Percentiles rank a stretch among this genome's conserved stretches.
Conservation (phyloP, 2,329 filamentous ascomycete species). For the Taxawa tesnikishii region DNA sequence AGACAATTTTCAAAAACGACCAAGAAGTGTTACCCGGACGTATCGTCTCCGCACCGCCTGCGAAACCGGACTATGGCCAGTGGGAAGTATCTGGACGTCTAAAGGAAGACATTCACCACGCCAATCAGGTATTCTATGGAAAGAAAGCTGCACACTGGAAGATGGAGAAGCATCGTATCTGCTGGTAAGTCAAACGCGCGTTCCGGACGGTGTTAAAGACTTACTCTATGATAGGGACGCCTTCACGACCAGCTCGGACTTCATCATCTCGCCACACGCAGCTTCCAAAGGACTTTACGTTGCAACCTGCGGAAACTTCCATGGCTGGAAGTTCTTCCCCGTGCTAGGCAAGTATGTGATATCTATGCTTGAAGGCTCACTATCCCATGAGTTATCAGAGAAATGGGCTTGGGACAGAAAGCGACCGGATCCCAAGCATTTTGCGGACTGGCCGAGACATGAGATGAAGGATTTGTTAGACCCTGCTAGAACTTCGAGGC, state of each 20-base stretch:
- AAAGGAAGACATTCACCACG: conserved; percentile 46
- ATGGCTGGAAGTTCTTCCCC: conserved; percentile 25
- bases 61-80: conserved; percentile 45
- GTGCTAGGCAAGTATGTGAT: conserved; percentile 22
- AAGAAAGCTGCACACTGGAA: conserved; percentile 43
- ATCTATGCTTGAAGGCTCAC: conserved; percentile 21
- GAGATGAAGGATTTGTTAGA: conserved; percentile 44
- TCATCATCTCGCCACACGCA: conserved; percentile 34
- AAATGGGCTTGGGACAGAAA: conserved; percentile 51
- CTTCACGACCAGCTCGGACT: conserved; percentile 45
- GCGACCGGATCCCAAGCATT: conserved; percentile 38
- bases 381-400: conserved; percentile 30
- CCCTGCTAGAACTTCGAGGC: conserved; percentile 11
- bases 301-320: conserved; percentile 32
- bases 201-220: conserved; percentile 3
- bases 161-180: conserved; percentile 51
- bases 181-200: conserved; percentile 40
- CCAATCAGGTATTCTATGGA: conserved; percentile 48
- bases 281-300: conserved; percentile 28
- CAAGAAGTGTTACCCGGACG: conserved; percentile 40
- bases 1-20: conserved; percentile 47
- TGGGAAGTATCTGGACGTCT: conserved; percentile 47
- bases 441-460: conserved; percentile 43
- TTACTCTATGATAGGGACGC: conserved; percentile 41
- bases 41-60: conserved; percentile 44